A percentile compares a stretch with the other conserved stretches of the same genome.
Conservation (phyloP, 495 filamentous ascomycete genomes). For the Platismatia glauca region DNA sequence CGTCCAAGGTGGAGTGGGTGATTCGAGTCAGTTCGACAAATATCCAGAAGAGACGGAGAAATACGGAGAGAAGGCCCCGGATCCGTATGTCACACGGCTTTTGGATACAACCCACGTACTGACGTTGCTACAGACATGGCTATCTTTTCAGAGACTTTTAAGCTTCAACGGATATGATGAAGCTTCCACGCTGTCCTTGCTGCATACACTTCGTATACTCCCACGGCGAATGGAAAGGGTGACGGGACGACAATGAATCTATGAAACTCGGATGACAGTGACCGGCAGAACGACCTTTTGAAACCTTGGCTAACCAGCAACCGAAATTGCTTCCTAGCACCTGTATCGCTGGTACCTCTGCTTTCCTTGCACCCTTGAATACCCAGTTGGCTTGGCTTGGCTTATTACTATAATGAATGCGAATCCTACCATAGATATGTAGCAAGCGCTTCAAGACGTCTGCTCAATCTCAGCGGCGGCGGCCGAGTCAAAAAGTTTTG, state of each 20-base stretch:
- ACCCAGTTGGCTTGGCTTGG: conserved; percentile 14
- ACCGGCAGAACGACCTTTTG: background rate
- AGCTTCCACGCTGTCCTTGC: background rate
- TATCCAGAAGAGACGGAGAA: conserved; percentile 94
- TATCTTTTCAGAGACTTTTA: conserved; percentile 64
- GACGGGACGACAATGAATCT: conserved; percentile 1
- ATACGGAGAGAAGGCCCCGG: conserved; percentile 68
- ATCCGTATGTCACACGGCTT: conserved; percentile 59
- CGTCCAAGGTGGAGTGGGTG: conserved; percentile 82
- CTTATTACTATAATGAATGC: conserved; percentile 4
- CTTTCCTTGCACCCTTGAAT: conserved; percentile 11
- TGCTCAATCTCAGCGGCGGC: background rate
- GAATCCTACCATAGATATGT: background rate
- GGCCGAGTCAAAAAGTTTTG: background rate
- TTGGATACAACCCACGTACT: conserved; percentile 12
- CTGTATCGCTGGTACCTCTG: conserved; percentile 4
- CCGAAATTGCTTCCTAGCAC: conserved; percentile 2
- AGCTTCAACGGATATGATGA: background rate
- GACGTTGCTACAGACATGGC: conserved; percentile 45
- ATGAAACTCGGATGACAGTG: background rate
- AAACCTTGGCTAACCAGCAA: background rate
- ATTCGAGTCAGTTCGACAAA: conserved; percentile 95
- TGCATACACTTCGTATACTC: background rate
- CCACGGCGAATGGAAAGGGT: background rate
- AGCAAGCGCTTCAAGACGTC: conserved; percentile 8